Conservation (phyloP, 1,139 yeast genomes). For the Scheffersomyces stambukii region DNA sequence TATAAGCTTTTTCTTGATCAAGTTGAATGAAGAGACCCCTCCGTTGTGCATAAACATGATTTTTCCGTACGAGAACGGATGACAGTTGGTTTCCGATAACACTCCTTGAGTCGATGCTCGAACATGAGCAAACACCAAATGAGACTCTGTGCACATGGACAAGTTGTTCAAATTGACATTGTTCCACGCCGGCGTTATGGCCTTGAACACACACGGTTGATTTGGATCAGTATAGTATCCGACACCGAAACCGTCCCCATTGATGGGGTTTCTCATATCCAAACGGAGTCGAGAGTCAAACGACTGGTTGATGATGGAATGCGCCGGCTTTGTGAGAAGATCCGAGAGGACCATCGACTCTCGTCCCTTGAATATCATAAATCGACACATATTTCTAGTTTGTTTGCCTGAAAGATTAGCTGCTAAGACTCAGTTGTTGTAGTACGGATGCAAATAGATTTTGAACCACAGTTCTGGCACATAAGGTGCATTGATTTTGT, state of each 20-base stretch:
- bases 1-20: constrained; percentile 69
- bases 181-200: constrained; percentile 98
- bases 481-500: too few species aligned
- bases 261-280: constrained; percentile 86
- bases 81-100: constrained; percentile 90
- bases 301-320: constrained; percentile 93
- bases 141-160: constrained; percentile 82
- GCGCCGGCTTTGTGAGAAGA: constrained; percentile 89
- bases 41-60: constrained; percentile 98
- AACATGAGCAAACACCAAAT: constrained; percentile 88
- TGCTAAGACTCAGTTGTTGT: too few species aligned
- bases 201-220: constrained; percentile 61
- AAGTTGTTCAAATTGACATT: constrained; percentile 82
- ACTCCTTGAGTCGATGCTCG: constrained; percentile 96
- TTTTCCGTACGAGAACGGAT: constrained; percentile 83
- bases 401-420: too few species aligned
- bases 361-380: constrained; percentile 48
- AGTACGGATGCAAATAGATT: too few species aligned
- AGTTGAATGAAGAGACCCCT: constrained; percentile 69
- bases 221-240: constrained; percentile 77
- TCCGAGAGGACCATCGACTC: constrained; percentile 86
- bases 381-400: constrained; percentile 48
- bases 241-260: constrained; percentile 98
- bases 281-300: constrained; percentile 85
- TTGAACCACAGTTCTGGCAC: too few species aligned